phyloP scores from a whole-genome alignment of 345 rosid genomes.

The Cochlearia excelsa region DNA sequence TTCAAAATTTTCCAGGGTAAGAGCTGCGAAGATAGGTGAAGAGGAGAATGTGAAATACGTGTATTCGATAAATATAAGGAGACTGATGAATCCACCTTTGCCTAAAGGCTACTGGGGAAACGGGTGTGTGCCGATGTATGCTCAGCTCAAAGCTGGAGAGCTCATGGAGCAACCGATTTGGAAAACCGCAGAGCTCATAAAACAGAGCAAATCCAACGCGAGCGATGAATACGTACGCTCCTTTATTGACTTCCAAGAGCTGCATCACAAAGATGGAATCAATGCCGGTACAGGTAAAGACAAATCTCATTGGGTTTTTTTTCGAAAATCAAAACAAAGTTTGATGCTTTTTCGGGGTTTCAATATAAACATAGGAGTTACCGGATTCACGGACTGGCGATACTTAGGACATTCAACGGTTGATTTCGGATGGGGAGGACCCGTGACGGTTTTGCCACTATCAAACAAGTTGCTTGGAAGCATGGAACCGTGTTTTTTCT shows the following conservation, averaged over 20 bases:
- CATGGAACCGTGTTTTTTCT: slow-evolving; percentile 74
- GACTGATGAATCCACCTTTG: slow-evolving; percentile 57
- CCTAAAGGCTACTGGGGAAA: slow-evolving; percentile 85
- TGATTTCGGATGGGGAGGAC: slow-evolving; percentile 93
- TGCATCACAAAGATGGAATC: slow-evolving; percentile 46
- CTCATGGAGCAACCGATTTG: slow-evolving; percentile 62
- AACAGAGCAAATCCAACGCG: slow-evolving; percentile 67
- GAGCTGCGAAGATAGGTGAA: slow-evolving; percentile 42
- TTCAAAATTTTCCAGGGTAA: slow-evolving; percentile 40
- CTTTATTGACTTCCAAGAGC: slow-evolving; percentile 67
- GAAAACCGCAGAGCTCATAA: slow-evolving; percentile 67
- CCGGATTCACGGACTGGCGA: slow-evolving; percentile 95
- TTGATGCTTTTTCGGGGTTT: slow-evolving; percentile 3
- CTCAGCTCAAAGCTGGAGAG: slow-evolving; percentile 48
- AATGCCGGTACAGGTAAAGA: slow-evolving; percentile 46
- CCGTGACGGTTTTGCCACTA: slow-evolving; percentile 62
- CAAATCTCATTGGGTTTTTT: too few species aligned
- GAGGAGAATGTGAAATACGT: slow-evolving; percentile 61
- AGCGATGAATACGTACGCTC: slow-evolving; percentile 67
- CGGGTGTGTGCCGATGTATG: slow-evolving; percentile 76
- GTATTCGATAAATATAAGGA: slow-evolving; percentile 62
- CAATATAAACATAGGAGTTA: slow-evolving; percentile 39
- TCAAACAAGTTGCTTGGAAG: slow-evolving; percentile 67
- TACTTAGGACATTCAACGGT: slow-evolving; percentile 74
- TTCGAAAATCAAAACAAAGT: not conserved